Evolutionary conservation across 345 rosid species (phyloP), one percentile per base, ranked within the genome.

Genomic region (Lepidium aucheri): DNA sequence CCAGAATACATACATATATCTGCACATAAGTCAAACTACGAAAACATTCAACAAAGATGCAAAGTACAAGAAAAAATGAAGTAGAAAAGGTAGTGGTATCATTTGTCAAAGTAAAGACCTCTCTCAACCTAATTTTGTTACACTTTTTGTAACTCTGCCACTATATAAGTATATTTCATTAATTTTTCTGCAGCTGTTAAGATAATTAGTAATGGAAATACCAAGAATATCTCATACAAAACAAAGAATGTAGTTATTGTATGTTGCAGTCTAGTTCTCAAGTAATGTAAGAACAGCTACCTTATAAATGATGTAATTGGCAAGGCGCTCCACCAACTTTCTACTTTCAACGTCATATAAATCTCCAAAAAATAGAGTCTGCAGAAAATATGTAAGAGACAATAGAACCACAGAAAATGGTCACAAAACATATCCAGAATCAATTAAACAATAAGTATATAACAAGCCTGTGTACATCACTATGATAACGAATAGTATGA

Each of bases 291-390:
- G 54, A 74, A 53, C 40, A 67, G 41, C 65, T 79, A 94, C 99
- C 99, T 94, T 94, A 79, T 94, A 94, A 57, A 88, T 82, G 78
- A 89, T 86, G 84, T 94, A 94, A 74, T 94, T 90, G 71, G 86
- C 74, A 69, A 94, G 89, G n/a, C 93, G 91, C 74, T 90, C 97
- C 77, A 81, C 81, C 73, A 94, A 69, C 76, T 88, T 94, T 60
- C 82, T 82, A 46, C 85, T 79, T 82, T 94, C 99, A 56, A 90
- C 77, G 35, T 88, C 79, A 69, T 89, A 83, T 69, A 94, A 78
- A 69, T 88, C 87, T 30, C 75, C 84, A 70, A 94, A 90, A 78
- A 94, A 94, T 72, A 90, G 53, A 78, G 86, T 84, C 99, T 94
- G 95, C 81, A 81, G 3, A 56, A 49, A 49, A 63, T 26, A 44